Evolutionary conservation across 495 filamentous ascomycete species (phyloP).

Genomic region (Aspergillus funiculosus): DNA sequence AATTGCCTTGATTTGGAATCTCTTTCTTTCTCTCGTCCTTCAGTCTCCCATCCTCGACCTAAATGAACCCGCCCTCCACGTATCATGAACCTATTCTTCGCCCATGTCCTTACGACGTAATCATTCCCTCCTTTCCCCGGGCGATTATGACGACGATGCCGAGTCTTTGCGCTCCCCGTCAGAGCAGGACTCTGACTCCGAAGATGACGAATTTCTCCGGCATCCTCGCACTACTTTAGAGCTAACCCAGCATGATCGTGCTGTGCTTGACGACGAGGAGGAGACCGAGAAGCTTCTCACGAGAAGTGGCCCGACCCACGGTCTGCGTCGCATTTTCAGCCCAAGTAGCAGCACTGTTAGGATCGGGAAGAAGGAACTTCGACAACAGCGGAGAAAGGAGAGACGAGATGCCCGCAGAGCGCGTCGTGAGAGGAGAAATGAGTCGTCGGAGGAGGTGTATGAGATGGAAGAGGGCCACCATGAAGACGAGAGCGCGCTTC

Average conservation of each 20-base stretch:
- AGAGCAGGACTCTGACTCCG: constrained; percentile 71
- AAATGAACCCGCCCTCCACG: background rate
- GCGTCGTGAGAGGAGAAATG: constrained; percentile 44
- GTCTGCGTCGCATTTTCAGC: constrained; percentile 47
- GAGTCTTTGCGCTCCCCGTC: constrained; percentile 59
- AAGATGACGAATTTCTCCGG: constrained; percentile 63
- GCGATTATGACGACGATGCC: constrained; percentile 62
- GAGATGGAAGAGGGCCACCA: constrained; percentile 81
- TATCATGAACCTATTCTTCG: constrained; percentile 2
- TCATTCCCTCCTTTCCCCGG: constrained; percentile 54
- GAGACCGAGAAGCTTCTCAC: constrained; percentile 74
- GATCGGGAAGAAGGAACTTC: constrained; percentile 53
- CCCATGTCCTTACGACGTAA: constrained; percentile 29
- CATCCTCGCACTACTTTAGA: constrained; percentile 64
- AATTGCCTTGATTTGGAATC: too few species aligned
- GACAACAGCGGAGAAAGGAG: constrained; percentile 40
- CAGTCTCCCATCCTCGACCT: background rate
- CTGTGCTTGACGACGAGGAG: constrained; percentile 82
- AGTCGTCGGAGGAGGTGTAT: constrained; percentile 75
- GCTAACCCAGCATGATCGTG: constrained; percentile 61
- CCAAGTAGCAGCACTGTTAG: constrained; percentile 36
- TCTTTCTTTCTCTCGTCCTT: background rate
- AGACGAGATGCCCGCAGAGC: constrained; percentile 41
- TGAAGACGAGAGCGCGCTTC: constrained; percentile 51
- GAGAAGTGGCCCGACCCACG: constrained; percentile 42